These are phyloP conservation scores for Oidiodendron maius DNA, from an alignment of 495 filamentous ascomycete genomes.

Conservation along the genomic window DNA sequence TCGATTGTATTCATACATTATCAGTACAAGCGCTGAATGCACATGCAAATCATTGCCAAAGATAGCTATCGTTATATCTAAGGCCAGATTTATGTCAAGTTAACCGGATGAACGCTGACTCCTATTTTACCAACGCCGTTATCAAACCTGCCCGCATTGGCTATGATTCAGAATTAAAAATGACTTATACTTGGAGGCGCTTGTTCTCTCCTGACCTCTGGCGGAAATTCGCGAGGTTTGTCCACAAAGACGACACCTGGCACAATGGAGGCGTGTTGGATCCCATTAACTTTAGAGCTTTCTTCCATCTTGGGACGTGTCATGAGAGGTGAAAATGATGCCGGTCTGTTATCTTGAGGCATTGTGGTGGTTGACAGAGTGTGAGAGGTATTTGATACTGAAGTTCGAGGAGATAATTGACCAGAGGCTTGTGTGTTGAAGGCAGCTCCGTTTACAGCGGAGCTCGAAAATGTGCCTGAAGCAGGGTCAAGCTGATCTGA, in stretches of 20 bases:
- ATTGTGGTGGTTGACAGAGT: slow-evolving; percentile 20
- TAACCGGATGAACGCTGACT: no score
- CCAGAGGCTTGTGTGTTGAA: slow-evolving; percentile 9
- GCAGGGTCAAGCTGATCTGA: slow-evolving; percentile 19
- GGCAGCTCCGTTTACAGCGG: slow-evolving; percentile 14
- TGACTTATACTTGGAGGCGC: slow-evolving; percentile 12
- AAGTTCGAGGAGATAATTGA: slow-evolving; percentile 21
- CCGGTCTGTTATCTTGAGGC: slow-evolving; percentile 19
- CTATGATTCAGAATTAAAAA: slow-evolving; percentile 17
- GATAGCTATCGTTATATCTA: slow-evolving; percentile 4
- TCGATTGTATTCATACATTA: slow-evolving; percentile 1
- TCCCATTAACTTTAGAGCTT: slow-evolving; percentile 11
- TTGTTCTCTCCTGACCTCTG: slow-evolving; percentile 19
- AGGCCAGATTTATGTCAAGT: no score
- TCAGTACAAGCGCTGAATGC: background rate
- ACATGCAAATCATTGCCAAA: slow-evolving; percentile 4
- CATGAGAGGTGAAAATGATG: slow-evolving; percentile 22
- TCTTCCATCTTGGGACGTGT: slow-evolving; percentile 11
- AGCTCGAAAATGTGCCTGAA: slow-evolving; percentile 22
- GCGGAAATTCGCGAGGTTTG: slow-evolving; percentile 15
- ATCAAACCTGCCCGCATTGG: slow-evolving; percentile 16
- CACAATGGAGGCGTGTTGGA: slow-evolving; percentile 10
- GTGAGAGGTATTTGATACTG: slow-evolving; percentile 16
- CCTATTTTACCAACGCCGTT: slow-evolving; percentile 2
- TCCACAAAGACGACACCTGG: background rate